phyloP scores from a whole-genome alignment of 2,329 filamentous ascomycete genomes.

The Pestalotiopsis sp. region DNA sequence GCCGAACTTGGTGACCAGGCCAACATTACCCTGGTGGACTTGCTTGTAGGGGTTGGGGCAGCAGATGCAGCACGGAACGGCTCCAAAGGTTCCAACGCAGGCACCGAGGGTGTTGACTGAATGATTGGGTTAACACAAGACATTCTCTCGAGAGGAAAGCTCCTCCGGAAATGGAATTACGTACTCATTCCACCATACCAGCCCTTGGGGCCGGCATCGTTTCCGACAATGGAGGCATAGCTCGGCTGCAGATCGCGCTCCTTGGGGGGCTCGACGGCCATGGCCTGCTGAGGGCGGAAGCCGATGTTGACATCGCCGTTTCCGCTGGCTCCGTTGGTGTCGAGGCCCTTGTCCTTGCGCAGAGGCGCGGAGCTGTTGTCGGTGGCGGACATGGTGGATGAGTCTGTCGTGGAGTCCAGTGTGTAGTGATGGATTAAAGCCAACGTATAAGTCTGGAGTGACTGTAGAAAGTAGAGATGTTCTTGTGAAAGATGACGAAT shows the following conservation, averaged over 20 bases:
- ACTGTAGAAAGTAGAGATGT: background rate
- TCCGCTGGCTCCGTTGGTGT: slow-evolving; percentile 23
- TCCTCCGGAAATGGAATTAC: slow-evolving; percentile 32
- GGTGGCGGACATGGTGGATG: slow-evolving; percentile 6
- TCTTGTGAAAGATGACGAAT: background rate
- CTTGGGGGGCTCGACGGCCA: slow-evolving; percentile 77
- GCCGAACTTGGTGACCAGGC: slow-evolving; percentile 94
- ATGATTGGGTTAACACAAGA: background rate
- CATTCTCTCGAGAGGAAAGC: background rate
- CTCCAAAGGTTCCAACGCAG: slow-evolving; percentile 77
- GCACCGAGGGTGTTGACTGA: slow-evolving; percentile 74
- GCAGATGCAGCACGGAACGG: slow-evolving; percentile 86
- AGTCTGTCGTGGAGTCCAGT: background rate
- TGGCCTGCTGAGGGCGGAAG: slow-evolving; percentile 56
- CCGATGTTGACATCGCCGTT: slow-evolving; percentile 29
- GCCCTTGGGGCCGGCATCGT: slow-evolving; percentile 72
- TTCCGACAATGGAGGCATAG: slow-evolving; percentile 68
- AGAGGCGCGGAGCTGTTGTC: slow-evolving; percentile 4
- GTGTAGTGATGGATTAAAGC: background rate
- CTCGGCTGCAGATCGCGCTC: slow-evolving; percentile 83
- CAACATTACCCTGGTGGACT: slow-evolving; percentile 90
- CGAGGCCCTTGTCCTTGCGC: slow-evolving; percentile 24
- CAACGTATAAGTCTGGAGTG: background rate
- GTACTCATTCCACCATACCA: slow-evolving; percentile 90
- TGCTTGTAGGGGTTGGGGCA: slow-evolving; percentile 97